phyloP scores from a whole-genome alignment of 2,329 filamentous ascomycete species.

The Neurospora sp. region DNA sequence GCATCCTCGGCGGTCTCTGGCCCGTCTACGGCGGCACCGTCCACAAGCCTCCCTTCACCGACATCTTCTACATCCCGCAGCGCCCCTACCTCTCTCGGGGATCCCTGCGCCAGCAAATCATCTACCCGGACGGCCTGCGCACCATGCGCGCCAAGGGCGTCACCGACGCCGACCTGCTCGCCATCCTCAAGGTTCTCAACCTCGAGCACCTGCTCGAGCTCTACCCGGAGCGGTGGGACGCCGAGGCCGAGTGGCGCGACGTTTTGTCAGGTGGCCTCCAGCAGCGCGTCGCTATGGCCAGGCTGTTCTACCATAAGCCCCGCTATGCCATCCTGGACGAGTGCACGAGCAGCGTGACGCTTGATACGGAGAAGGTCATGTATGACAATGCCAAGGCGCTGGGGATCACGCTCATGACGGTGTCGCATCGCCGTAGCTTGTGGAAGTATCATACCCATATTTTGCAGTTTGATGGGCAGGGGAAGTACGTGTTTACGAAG shows the following conservation, averaged over 20 bases:
- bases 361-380: slow-evolving; percentile 92
- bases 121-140: slow-evolving; percentile 82
- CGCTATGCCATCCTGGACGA: slow-evolving; percentile 95
- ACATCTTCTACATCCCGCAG: slow-evolving; percentile 98
- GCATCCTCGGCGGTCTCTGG: slow-evolving; percentile 93
- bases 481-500: slow-evolving; percentile 78
- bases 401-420: slow-evolving; percentile 93
- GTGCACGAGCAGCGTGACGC: slow-evolving; percentile 89
- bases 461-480: slow-evolving; percentile 92
- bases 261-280: slow-evolving; percentile 86
- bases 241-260: slow-evolving; percentile 93
- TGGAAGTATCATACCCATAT: slow-evolving; percentile 97
- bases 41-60: slow-evolving; percentile 78
- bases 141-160: slow-evolving; percentile 80
- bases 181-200: slow-evolving; percentile 68
- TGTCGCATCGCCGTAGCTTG: slow-evolving; percentile 78
- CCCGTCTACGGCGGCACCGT: slow-evolving; percentile 94
- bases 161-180: slow-evolving; percentile 69
- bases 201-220: slow-evolving; percentile 74
- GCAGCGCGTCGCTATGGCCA: slow-evolving; percentile 92
- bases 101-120: slow-evolving; percentile 90
- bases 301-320: slow-evolving; percentile 86
- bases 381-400: slow-evolving; percentile 90
- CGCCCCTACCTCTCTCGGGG: slow-evolving; percentile 87
- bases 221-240: slow-evolving; percentile 74